phyloP scores from a whole-genome alignment of 2,329 filamentous ascomycete species.

The Septoria linicola region DNA sequence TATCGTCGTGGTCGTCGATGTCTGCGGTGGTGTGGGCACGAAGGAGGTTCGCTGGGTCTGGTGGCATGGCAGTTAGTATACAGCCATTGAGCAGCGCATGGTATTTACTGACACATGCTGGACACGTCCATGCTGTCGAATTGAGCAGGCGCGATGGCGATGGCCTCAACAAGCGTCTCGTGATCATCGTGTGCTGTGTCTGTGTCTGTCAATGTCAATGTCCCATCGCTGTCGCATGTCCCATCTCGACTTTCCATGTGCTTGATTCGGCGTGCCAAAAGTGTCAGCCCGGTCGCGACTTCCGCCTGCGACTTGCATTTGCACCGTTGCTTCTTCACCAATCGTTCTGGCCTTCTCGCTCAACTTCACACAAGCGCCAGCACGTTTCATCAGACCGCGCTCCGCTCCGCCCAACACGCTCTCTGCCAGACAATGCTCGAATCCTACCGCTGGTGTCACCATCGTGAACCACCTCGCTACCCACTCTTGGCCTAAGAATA shows the following conservation, averaged over 20 bases:
- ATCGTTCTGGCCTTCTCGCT: conserved; percentile 12
- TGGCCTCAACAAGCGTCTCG: conserved; percentile 33
- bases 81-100: not conserved
- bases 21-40: conserved; percentile 21
- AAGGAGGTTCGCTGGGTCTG: conserved; percentile 24
- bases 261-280: not conserved
- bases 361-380: conserved; percentile 23
- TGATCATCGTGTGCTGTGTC: conserved; percentile 35
- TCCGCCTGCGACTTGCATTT: conserved; percentile 10
- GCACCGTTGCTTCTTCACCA: conserved; percentile 18
- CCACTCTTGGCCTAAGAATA: conserved; percentile 17
- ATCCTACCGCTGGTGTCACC: conserved; percentile 26
- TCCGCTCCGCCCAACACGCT: conserved; percentile 11
- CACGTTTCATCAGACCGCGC: conserved; percentile 25
- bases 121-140: conserved; percentile 32
- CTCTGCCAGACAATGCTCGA: conserved; percentile 23
- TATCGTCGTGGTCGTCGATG: conserved; percentile 26
- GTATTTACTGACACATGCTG: conserved; percentile 31
- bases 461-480: conserved; percentile 4
- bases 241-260: not conserved
- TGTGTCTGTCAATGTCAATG: too few relatives aligned
- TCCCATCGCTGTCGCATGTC: too few relatives aligned
- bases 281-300: not conserved
- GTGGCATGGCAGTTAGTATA: conserved; percentile 1
- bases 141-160: conserved; percentile 26